Percentiles rank a stretch among this genome's conserved stretches.
These are phyloP conservation scores for Corymbia calophylla DNA, from an alignment of 441 rosid species.

Conservation along the genomic window DNA sequence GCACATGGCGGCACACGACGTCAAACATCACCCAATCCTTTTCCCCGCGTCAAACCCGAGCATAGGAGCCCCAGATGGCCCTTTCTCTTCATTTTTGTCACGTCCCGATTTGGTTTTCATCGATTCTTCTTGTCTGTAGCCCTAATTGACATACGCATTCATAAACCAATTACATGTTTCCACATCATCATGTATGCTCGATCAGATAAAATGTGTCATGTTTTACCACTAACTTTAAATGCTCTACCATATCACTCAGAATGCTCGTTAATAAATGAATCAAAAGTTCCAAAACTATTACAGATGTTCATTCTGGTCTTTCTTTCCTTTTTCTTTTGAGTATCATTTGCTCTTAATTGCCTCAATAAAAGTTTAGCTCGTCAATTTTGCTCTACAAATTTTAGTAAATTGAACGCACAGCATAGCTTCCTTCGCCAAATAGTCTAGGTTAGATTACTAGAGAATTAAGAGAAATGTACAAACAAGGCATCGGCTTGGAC, in stretches of 20 bases:
- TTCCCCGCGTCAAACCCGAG: neutral
- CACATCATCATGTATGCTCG: no score
- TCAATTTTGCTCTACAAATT: neutral
- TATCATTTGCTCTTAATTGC: neutral
- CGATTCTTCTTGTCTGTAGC: neutral
- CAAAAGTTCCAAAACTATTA: neutral
- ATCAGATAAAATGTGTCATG: rapidly evolving
- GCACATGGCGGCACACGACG: neutral
- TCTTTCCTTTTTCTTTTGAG: neutral
- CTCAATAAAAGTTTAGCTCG: neutral
- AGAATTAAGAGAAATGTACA: neutral
- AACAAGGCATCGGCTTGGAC: neutral
- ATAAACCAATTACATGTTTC: neutral
- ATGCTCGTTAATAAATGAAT: neutral
- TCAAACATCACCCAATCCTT: neutral
- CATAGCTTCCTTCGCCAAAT: neutral
- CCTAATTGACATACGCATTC: neutral
- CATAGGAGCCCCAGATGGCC: neutral
- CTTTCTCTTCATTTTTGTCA: neutral
- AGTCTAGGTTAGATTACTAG: neutral
- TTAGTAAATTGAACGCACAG: neutral
- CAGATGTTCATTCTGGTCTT: neutral
- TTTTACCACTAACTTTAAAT: rapidly evolving
- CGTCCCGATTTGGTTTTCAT: neutral
- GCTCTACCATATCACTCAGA: neutral